phyloP scores from a whole-genome alignment of 2,329 filamentous ascomycete genomes.

The Scedosporium minutisporum region DNA sequence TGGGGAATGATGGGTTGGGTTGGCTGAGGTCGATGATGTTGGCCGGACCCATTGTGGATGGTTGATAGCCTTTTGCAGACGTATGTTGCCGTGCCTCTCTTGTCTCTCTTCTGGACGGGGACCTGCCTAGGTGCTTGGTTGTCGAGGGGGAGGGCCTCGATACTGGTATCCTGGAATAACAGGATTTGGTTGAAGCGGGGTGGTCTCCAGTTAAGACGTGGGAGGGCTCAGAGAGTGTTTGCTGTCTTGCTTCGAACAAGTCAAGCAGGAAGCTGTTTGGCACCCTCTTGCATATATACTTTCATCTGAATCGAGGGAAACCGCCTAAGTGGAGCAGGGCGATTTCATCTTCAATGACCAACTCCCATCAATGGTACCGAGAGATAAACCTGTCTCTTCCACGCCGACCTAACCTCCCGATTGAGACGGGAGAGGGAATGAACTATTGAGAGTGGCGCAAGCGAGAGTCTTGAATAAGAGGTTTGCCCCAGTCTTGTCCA shows the following conservation, averaged over 20 bases:
- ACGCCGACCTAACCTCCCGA: neutral
- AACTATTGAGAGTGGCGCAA: neutral
- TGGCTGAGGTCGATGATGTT: constrained; percentile 8
- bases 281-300: too few relatives aligned
- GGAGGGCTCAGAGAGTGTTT: too few relatives aligned
- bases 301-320: too few relatives aligned
- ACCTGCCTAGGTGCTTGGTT: neutral
- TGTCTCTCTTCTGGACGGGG: neutral
- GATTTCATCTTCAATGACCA: too few relatives aligned
- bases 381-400: neutral
- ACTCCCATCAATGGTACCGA: too few relatives aligned
- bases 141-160: too few relatives aligned
- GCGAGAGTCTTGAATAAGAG: neutral
- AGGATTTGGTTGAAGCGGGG: too few relatives aligned
- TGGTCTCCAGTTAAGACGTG: too few relatives aligned
- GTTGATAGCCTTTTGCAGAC: neutral
- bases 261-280: too few relatives aligned
- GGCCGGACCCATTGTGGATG: constrained; percentile 8
- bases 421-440: neutral
- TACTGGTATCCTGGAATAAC: too few relatives aligned
- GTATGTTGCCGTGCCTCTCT: neutral
- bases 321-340: too few relatives aligned
- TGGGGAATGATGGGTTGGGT: neutral
- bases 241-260: too few relatives aligned
- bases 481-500: neutral